Evolutionary conservation across 805 yeast genomes (phyloP).

Genomic region (Candida fluviatilis): DNA sequence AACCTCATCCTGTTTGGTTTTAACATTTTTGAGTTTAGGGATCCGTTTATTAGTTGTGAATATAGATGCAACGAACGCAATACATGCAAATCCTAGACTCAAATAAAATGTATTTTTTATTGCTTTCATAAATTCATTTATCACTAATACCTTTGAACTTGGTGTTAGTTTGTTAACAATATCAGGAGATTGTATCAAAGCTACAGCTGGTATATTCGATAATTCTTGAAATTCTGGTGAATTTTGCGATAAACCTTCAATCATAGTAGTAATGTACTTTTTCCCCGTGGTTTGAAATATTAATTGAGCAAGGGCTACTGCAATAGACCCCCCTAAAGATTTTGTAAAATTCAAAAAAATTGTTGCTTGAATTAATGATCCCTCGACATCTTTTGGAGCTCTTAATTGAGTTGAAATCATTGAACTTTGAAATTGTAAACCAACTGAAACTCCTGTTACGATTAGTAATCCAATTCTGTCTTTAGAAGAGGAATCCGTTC

Average conservation of each 20-base stretch:
- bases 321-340: conserved; percentile 30
- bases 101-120: conserved; percentile 39
- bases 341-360: conserved; percentile 30
- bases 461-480: conserved; percentile 31
- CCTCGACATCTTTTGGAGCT: conserved; percentile 33
- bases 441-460: conserved; percentile 30
- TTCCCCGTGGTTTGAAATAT: conserved; percentile 21
- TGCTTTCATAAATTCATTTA: conserved; percentile 32
- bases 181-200: conserved; percentile 23
- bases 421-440: conserved; percentile 34
- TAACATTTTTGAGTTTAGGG: conserved; percentile 30
- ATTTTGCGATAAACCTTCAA: conserved; percentile 6
- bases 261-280: conserved; percentile 11
- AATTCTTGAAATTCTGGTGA: conserved; percentile 14
- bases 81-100: conserved; percentile 30
- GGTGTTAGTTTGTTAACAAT: conserved; percentile 22
- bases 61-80: conserved; percentile 26
- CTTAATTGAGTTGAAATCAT: conserved; percentile 32
- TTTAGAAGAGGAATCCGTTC: conserved; percentile 16
- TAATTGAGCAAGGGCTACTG: conserved; percentile 28
- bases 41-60: conserved; percentile 40
- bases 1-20: conserved; percentile 9
- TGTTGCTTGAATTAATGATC: conserved; percentile 32
- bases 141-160: conserved; percentile 15
- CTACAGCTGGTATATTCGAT: conserved; percentile 9